phyloP scores from a whole-genome alignment of 2,329 filamentous ascomycete species.

The Talaromyces sp. region DNA sequence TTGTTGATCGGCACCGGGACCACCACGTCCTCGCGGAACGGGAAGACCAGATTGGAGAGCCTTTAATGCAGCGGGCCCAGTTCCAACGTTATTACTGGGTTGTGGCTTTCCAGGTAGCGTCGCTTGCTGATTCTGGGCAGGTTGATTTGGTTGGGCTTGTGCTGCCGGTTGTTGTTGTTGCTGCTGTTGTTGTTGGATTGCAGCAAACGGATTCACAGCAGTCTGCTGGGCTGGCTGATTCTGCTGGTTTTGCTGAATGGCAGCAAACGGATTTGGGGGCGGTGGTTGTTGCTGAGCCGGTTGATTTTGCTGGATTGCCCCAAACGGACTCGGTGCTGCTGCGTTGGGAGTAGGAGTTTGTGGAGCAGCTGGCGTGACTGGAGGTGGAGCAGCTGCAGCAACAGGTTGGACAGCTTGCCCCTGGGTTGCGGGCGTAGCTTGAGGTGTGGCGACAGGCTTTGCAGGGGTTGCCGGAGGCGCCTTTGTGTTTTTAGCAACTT shows the following conservation, averaged over 20 bases:
- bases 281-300: background rate
- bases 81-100: slow-evolving; percentile 18
- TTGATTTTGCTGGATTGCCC: slow-evolving; percentile 15
- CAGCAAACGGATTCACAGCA: slow-evolving; percentile 11
- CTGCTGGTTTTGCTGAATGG: background rate
- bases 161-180: background rate
- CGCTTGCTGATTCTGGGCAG: slow-evolving; percentile 17
- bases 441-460: slow-evolving; percentile 15
- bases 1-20: slow-evolving; percentile 11
- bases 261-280: background rate
- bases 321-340: slow-evolving; percentile 8
- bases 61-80: slow-evolving; percentile 38
- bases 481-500: slow-evolving; percentile 66
- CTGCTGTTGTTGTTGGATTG: slow-evolving; percentile 1
- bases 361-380: background rate
- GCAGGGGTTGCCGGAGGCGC: slow-evolving; percentile 34
- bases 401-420: slow-evolving; percentile 1
- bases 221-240: slow-evolving; percentile 13
- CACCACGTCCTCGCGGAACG: slow-evolving; percentile 38
- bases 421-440: background rate
- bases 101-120: slow-evolving; percentile 29
- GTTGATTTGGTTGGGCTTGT: slow-evolving; percentile 16
- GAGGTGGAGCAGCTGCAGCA: slow-evolving; percentile 1
- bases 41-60: slow-evolving; percentile 42
- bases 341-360: slow-evolving; percentile 4